Evolutionary conservation across 345 rosid genomes (phyloP).

Genomic region (Citropsis articulata): DNA sequence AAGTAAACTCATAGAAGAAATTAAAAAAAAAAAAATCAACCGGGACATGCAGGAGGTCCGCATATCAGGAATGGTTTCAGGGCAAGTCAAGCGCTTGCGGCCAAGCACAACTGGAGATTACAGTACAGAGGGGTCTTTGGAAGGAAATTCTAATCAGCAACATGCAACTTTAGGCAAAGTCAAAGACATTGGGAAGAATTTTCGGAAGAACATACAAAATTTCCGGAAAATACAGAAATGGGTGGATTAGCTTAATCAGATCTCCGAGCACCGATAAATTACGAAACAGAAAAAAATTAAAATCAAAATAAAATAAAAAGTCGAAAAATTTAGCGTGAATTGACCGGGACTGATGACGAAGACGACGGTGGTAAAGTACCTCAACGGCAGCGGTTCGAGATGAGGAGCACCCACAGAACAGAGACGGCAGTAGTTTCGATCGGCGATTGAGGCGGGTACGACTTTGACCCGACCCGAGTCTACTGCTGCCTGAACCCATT

Average conservation of each 20-base stretch:
- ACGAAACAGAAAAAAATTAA: background rate
- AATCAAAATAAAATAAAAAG: background rate
- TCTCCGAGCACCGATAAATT: background rate
- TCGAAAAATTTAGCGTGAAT: background rate
- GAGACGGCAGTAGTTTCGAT: constrained; percentile 29
- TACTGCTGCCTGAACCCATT: constrained; percentile 59
- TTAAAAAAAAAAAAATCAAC: background rate
- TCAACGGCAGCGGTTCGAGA: constrained; percentile 32
- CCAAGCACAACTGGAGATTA: no score
- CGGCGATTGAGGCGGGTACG: constrained; percentile 31
- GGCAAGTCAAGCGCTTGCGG: no score
- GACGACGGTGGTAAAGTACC: constrained; percentile 23
- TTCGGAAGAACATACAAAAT: background rate
- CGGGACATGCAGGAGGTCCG: no score
- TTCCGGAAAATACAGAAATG: background rate
- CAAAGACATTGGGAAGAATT: background rate
- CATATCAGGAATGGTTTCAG: no score
- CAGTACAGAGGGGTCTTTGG: no score
- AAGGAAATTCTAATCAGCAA: no score
- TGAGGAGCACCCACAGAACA: constrained; percentile 49
- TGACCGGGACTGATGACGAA: background rate
- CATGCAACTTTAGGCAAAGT: background rate
- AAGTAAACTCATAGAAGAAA: background rate
- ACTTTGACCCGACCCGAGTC: constrained; percentile 33
- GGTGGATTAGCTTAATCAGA: background rate